Evolutionary conservation across 495 filamentous ascomycete genomes (phyloP).

Genomic region (Astrothelium subdiscretum): DNA sequence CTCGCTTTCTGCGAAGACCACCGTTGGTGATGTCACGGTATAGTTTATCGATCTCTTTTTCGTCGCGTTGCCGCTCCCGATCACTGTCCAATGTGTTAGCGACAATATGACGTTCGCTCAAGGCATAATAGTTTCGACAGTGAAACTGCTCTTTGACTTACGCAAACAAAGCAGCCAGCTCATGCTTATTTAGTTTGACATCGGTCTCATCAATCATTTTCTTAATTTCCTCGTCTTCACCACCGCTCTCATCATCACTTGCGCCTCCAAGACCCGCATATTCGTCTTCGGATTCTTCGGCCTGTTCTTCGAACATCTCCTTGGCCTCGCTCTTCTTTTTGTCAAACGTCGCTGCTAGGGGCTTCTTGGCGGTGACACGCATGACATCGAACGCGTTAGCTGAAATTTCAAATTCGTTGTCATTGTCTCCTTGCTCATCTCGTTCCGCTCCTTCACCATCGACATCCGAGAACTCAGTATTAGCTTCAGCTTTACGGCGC

Average conservation of each 20-base stretch:
- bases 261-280: conserved; percentile 89
- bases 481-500: conserved; percentile 33
- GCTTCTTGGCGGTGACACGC: conserved; percentile 55
- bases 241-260: conserved; percentile 73
- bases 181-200: conserved; percentile 62
- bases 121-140: too few relatives aligned
- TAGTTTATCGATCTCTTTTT: conserved; percentile 78
- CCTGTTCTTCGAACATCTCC: conserved; percentile 81
- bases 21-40: conserved; percentile 87
- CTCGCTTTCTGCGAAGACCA: conserved; percentile 65
- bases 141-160: too few relatives aligned
- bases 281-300: conserved; percentile 96
- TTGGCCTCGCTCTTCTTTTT: conserved; percentile 82
- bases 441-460: conserved; percentile 23
- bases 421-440: conserved; percentile 6
- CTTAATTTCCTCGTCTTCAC: conserved; percentile 58
- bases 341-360: conserved; percentile 46
- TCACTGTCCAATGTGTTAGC: conserved; percentile 34
- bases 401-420: conserved; percentile 30
- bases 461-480: conserved; percentile 25
- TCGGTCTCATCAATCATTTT: conserved; percentile 81
- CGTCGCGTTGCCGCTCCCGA: conserved; percentile 50
- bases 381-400: conserved; percentile 62
- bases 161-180: conserved; percentile 79
- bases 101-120: too few relatives aligned